Base-by-base conservation (phyloP, 495 filamentous ascomycete species). In the Letharia columbiana region DNA sequence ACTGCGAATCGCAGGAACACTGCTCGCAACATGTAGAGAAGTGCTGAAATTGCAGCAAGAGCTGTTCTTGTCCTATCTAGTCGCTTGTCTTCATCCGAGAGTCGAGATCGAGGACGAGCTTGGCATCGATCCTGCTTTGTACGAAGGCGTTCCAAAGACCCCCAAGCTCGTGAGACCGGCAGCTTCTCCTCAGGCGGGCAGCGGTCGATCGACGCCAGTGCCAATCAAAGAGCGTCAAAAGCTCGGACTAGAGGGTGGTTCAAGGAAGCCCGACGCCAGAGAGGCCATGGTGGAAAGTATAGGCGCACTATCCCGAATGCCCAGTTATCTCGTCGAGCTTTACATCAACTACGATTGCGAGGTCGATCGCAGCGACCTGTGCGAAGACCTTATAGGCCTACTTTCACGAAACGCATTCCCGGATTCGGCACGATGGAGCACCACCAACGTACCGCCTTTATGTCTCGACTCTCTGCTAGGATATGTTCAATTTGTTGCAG, bases 271-370 rank as follows among this genome's bases (percentile, higher is more conserved):
- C 7, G 94, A 98, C 72, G 91, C 94, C 57, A 81, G 95, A 69
- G 95, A 99, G 75, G 94, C 94, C 40, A 99, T 99, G 94, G 92
- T 99, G 13, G 94, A 99, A 76, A 96, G 89, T 68, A 87, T 99
- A 44, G 92, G 93, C 54, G 89, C 91, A 39, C 80, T 99, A 56
- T 89, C 91, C 41, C 84, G 95, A 37, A 96, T 98, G 76, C 92
- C 94, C 2, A 90, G 86, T 61, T 98, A 91, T 70, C 91, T 98
- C 84, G 87, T 90, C 28, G 94, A 99, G 74, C 82, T 99, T 20
- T 98, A 94, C 70, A 84, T 97, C 76, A 99, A 99, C 77, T 99
- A 99, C 72, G 94, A 99, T 76, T 98, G 92, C 68, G 93, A 97
- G 69, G 87, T 92, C 44, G 90, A 98, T 74, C 86, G 95, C 40